Evolutionary conservation across 2,329 filamentous ascomycete genomes (phyloP), one percentile per base, ranked within the genome.

Genomic region (Colletotrichum truncatum): DNA sequence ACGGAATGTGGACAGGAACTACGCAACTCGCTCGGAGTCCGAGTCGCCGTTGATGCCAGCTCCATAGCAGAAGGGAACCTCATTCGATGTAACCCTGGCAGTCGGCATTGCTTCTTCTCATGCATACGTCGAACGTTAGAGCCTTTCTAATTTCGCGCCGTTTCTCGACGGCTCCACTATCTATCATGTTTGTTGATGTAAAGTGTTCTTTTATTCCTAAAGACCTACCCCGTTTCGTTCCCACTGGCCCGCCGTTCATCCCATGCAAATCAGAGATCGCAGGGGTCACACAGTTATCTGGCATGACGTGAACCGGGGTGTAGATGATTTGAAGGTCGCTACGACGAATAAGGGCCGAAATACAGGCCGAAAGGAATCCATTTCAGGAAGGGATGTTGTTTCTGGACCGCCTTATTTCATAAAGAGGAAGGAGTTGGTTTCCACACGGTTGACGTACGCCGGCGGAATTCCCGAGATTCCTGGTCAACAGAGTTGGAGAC

Each of bases 201-300:
- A 58, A 58, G 23, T 10, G 8, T 43, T 30, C 23, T 25, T 16
- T 25, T n/a, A 14, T 23, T 21, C 36, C 39, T 39, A 34, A 41
- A 38, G 45, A 53, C 21, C n/a, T 34, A 28, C 36, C 34, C 45
- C 59, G 41, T 63, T 39, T 49, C 43, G 54, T 45, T 6, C 41
- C 60, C 36, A 46, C 45, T 39, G 28, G 25, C 25, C 36, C 45
- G 54, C 61, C 48, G 54, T 64, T 64, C 61, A 18, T 59, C 46
- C 46, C 60, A 59, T 52, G 26, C 6, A 45, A 46, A 43, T 34
- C 30, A 32, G 16, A 45, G 46, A 57, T 49, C 26, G 38, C 60
- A 53, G 46, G 54, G 60, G 49, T 52, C 43, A 23, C 43, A 23
- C 60, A 38, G 54, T 23, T 38, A 64, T 59, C 54, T 25, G 38